Base-by-base conservation (phyloP, 305 asterid genomes). In the Ilex paraguariensis region DNA sequence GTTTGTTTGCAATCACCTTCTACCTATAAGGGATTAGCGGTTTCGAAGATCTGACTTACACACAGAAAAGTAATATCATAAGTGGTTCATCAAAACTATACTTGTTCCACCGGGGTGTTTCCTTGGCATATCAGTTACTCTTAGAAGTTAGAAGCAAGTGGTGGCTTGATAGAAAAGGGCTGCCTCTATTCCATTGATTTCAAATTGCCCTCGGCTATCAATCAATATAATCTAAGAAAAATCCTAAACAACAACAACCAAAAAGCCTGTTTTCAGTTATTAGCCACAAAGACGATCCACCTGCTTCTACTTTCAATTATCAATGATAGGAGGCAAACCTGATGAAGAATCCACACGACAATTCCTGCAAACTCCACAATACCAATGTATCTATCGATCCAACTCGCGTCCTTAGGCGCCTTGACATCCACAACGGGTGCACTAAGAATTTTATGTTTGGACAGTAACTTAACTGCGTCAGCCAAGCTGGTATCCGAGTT, bases 281-380 rank as follows among this genome's bases (percentile, higher is more conserved):
- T 36, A 36, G 6, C 7, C 9, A 36, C 9, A 36, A 36, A 36
- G 42, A 3, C 42, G 9, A 36, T 4, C 6, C 42, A 36, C 6
- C 9, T 8, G 7, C 42, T 36, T 49, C 16, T 49, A 12, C 4
- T n/a, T n/a, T n/a, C 14, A 2, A 52, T 2, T 52, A 14, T 16
- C 12, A 52, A 52, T 31, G 13, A 42, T 46, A 59, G 66, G 7
- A 45, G 54, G 55, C 65, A 52, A 56, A 87, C 98, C 98, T 90
- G 99, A 66, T 90, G 96, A 21, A 93, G 81, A 60, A 87, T 93
- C 95, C 95, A 93, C 1, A 93, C 99, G 17, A 83, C 99, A 69
- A 93, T 93, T 74, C 99, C 99, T 3, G 99, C 99, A 72, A 90
- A 93, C 69, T 93, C 99, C 44, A 86, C 95, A 32, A 93, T 76